Percentiles rank a stretch among this genome's conserved stretches.
Evolutionary conservation across 371 early-diverging fungal genomes (phyloP).

Genomic region (Syncephalis plumigaleata): DNA sequence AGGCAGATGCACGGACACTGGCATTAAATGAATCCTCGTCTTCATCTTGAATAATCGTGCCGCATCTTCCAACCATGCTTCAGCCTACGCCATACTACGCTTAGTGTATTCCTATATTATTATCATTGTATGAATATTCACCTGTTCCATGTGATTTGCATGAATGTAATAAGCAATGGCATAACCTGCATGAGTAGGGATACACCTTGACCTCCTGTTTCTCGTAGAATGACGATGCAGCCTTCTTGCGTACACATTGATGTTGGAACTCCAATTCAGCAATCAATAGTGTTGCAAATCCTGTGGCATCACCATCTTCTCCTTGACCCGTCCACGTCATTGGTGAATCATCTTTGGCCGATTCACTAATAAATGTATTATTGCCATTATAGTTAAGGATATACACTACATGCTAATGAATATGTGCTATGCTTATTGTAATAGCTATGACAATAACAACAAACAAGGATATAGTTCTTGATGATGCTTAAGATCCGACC

Average conservation of each 20-base stretch:
- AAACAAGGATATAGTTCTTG: slow-evolving; percentile 7
- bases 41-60: not conserved
- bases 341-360: slow-evolving; percentile 21
- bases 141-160: not conserved
- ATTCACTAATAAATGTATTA: not conserved
- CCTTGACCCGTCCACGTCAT: too few species aligned
- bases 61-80: not conserved
- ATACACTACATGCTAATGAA: not conserved
- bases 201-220: not conserved
- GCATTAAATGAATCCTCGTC: not conserved
- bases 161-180: not conserved
- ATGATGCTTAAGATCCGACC: slow-evolving; percentile 13
- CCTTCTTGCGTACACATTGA: too few species aligned
- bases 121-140: not conserved
- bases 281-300: slow-evolving; percentile 50
- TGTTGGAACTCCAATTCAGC: slow-evolving; percentile 30
- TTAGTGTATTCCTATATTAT: not conserved
- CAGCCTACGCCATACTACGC: too few species aligned
- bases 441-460: slow-evolving; percentile 5
- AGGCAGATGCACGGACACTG: not conserved
- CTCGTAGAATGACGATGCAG: too few species aligned
- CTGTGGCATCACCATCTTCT: slow-evolving; percentile 57
- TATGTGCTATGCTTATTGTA: too few species aligned
- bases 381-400: not conserved
- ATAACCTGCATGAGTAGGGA: not conserved